These are phyloP conservation scores for Ceratobasidium sp. DNA, from an alignment of 1,284 basidiomycete species.

Conservation along the genomic window DNA sequence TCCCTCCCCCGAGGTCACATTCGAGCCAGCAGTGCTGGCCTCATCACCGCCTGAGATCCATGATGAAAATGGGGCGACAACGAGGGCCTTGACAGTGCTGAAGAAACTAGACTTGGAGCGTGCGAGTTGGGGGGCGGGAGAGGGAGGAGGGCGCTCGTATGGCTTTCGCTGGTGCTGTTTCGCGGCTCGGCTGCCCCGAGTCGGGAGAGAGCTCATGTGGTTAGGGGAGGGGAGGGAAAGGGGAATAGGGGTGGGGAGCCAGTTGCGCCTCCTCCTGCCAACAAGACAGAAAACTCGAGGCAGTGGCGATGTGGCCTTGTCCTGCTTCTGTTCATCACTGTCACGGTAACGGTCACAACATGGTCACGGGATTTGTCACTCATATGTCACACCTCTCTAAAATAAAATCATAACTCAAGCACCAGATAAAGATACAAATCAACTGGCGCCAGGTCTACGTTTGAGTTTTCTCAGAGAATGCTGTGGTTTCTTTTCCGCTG, in stretches of 20 bases:
- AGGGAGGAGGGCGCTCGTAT: conserved; percentile 31
- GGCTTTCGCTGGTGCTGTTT: conserved; percentile 34
- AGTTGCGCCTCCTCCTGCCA: too few species aligned
- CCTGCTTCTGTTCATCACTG: conserved; percentile 27
- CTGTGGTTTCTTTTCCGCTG: too few species aligned
- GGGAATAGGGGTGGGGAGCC: neutral
- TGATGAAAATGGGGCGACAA: conserved; percentile 68
- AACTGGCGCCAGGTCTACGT: too few species aligned
- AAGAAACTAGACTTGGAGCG: conserved; percentile 43
- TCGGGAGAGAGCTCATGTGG: conserved; percentile 43
- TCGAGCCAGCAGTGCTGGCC: neutral
- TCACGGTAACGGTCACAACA: conserved; percentile 6
- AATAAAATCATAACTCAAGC: too few species aligned
- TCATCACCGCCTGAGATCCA: conserved; percentile 56
- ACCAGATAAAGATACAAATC: too few species aligned
- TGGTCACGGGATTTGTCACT: neutral
- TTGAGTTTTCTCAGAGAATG: too few species aligned
- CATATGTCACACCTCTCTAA: too few species aligned
- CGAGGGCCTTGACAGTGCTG: conserved; percentile 65
- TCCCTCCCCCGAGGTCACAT: neutral
- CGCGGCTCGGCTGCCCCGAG: conserved; percentile 27
- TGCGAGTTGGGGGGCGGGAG: conserved; percentile 15
- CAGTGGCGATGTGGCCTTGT: neutral
- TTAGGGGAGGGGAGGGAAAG: conserved; percentile 36
- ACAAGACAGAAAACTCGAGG: conserved; percentile 12